Percentiles rank a stretch among this genome's conserved stretches.
phyloP scores from a whole-genome alignment of 495 filamentous ascomycete genomes.

The Bacidia rubella region DNA sequence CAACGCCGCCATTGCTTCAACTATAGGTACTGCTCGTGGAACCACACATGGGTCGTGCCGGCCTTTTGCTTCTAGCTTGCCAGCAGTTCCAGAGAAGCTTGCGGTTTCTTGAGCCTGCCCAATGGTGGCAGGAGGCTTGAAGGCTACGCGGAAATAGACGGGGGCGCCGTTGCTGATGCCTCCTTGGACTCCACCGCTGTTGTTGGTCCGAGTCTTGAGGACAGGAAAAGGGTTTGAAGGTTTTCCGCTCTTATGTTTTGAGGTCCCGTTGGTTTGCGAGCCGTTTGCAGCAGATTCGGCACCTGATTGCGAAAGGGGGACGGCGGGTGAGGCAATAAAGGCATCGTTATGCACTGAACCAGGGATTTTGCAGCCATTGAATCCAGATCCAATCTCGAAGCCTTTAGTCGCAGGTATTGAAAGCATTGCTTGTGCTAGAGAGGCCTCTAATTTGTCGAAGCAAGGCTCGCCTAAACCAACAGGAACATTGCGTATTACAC shows the following conservation, averaged over 20 bases:
- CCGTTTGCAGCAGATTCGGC: constrained; percentile 20
- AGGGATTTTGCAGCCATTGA: constrained; percentile 61
- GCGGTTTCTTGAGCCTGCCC: constrained; percentile 81
- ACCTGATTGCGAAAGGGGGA: constrained; percentile 15
- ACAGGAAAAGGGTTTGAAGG: constrained; percentile 24
- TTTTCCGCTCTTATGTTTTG: constrained; percentile 25
- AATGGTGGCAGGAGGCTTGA: constrained; percentile 95
- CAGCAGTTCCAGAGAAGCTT: constrained; percentile 61
- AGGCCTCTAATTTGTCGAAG: constrained; percentile 94
- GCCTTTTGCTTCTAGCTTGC: constrained; percentile 82
- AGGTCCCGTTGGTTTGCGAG: constrained; percentile 16
- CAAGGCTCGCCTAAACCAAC: constrained; percentile 83
- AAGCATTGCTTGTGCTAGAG: constrained; percentile 90
- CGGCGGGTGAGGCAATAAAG: constrained; percentile 48
- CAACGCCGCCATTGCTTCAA: constrained; percentile 89
- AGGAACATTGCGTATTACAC: constrained; percentile 78
- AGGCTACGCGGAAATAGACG: constrained; percentile 90
- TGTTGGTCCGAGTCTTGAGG: constrained; percentile 87
- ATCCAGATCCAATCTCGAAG: constrained; percentile 93
- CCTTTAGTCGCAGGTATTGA: constrained; percentile 94
- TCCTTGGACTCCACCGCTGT: constrained; percentile 91
- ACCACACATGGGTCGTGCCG: constrained; percentile 65
- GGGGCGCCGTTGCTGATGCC: constrained; percentile 91
- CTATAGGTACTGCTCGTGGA: constrained; percentile 85
- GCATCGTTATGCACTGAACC: constrained; percentile 90